These are phyloP conservation scores for Saccharomyces cerevisiae DNA, from an alignment of 805 yeast species.

Conservation along the genomic window DNA sequence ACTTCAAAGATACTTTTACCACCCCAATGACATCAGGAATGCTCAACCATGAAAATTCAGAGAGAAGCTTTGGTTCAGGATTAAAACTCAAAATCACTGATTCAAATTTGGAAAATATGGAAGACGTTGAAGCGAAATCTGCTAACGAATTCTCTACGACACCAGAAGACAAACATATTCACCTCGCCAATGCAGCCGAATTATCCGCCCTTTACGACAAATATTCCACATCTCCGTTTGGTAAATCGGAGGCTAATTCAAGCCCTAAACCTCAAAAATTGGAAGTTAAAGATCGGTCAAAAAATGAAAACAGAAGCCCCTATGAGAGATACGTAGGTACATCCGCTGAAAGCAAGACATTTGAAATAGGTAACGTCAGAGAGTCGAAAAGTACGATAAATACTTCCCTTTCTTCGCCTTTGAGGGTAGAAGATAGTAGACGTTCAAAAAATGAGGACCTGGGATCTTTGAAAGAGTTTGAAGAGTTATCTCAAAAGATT, in stretches of 20 bases:
- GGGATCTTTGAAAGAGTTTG: constrained; percentile 8
- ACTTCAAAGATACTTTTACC: not conserved
- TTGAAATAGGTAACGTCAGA: constrained; percentile 20
- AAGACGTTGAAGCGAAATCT: not conserved
- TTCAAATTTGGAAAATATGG: constrained; percentile 6
- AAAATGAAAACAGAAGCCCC: constrained; percentile 14
- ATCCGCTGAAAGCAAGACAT: constrained; percentile 13
- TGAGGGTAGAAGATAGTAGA: not conserved
- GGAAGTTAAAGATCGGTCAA: constrained; percentile 6
- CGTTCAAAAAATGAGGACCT: constrained; percentile 3
- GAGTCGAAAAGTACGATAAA: constrained; percentile 16
- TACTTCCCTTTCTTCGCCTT: not conserved
- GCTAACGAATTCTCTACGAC: constrained; percentile 1
- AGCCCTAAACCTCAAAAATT: constrained; percentile 7
- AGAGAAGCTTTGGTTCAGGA: not conserved
- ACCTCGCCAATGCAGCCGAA: constrained; percentile 3
- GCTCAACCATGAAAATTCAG: not conserved
- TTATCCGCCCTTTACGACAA: constrained; percentile 17
- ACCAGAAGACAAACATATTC: constrained; percentile 4
- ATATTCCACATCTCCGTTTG: constrained; percentile 14
- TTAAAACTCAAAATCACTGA: constrained; percentile 5
- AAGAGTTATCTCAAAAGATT: constrained; percentile 17
- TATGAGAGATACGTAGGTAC: constrained; percentile 22
- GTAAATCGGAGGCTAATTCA: constrained; percentile 1
- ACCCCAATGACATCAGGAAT: not conserved